Evolutionary conservation across 129 eudicot genomes (phyloP), one percentile per base, ranked within the genome.

Genomic region (Centrapalus pauciflorus): DNA sequence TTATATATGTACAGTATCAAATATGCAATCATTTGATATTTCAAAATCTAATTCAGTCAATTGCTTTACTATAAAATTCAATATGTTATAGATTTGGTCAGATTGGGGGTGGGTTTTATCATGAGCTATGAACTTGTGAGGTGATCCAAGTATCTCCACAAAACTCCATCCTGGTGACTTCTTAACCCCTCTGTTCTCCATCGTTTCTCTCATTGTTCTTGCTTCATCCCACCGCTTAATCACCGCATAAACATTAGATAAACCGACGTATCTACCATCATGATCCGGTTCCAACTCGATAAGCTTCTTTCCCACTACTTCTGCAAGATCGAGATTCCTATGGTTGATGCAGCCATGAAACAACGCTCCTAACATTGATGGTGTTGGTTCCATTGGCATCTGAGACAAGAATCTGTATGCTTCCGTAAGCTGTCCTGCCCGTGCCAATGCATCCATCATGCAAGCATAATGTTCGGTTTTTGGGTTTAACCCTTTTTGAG

Each of bases 181-280:
- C 86, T 81, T 93, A 76, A 93, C 89, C 7, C 98, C 98, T 66
- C 83, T 70, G 11, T 60, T 77, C 81, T 88, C 95, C 98, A 93
- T 88, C 12, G 74, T 78, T 69, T 82, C 86, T 67, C 98, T 86
- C 72, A 73, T 64, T 32, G 79, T 79, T 76, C 87, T 89, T 7
- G 92, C 92, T 76, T 93, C 79, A 34, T 86, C 91, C 95, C 95
- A 93, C 6, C 84, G 74, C 61, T 76, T 93, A n/a, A 61, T 58
- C 34, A 80, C 83, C 0, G 98, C 98, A 84, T 88, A 93, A 63
- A 65, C 96, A 66, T 93, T 88, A 2, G 98, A 88, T 41, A 93
- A 79, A 54, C 98, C 98, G 72, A 93, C 73, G 52, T 93, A 93
- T 82, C 96, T 76, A 51, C 98, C 96, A 71, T 93, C 98, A 54